phyloP scores from a whole-genome alignment of 331 rosid species.

The Stylosanthes scabra region DNA sequence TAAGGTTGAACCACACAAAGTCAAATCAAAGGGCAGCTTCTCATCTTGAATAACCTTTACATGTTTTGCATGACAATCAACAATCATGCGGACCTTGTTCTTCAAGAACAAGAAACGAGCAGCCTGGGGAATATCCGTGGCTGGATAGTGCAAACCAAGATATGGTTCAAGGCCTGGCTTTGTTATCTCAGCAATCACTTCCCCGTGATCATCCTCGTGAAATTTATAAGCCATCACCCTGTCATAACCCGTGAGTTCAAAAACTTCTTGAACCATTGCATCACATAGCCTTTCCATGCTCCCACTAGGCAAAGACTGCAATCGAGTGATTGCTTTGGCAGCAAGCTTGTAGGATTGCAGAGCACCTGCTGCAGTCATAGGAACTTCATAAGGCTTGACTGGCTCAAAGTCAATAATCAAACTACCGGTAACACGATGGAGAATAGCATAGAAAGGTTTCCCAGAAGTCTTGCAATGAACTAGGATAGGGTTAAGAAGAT shows the following conservation, averaged over 20 bases:
- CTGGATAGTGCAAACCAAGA: constrained; percentile 94
- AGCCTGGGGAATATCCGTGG: constrained; percentile 98
- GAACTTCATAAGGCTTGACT: constrained; percentile 93
- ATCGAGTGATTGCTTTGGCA: constrained; percentile 87
- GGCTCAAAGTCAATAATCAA: constrained; percentile 97
- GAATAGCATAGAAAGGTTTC: constrained; percentile 92
- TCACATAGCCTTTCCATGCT: constrained; percentile 94
- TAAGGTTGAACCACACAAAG: constrained; percentile 94
- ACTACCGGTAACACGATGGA: constrained; percentile 89
- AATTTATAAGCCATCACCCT: constrained; percentile 99
- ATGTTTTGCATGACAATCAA: constrained; percentile 84
- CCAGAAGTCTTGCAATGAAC: constrained; percentile 99
- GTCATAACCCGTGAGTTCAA: constrained; percentile 96
- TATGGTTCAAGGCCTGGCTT: constrained; percentile 91
- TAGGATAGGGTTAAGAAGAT: constrained; percentile 91
- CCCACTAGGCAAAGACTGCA: constrained; percentile 97
- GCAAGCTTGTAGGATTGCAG: constrained; percentile 97
- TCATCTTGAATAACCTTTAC: constrained; percentile 88
- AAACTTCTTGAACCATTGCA: constrained; percentile 97
- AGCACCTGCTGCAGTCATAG: constrained; percentile 98
- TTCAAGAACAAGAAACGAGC: constrained; percentile 90
- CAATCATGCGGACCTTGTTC: constrained; percentile 97
- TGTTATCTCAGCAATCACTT: constrained; percentile 84
- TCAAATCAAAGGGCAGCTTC: constrained; percentile 83
- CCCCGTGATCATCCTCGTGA: constrained; percentile 98